A percentile compares a stretch with the other conserved stretches of the same genome.
Evolutionary conservation across 768 basidiomycete species (phyloP).

Genomic region (Psilocybe sp.): DNA sequence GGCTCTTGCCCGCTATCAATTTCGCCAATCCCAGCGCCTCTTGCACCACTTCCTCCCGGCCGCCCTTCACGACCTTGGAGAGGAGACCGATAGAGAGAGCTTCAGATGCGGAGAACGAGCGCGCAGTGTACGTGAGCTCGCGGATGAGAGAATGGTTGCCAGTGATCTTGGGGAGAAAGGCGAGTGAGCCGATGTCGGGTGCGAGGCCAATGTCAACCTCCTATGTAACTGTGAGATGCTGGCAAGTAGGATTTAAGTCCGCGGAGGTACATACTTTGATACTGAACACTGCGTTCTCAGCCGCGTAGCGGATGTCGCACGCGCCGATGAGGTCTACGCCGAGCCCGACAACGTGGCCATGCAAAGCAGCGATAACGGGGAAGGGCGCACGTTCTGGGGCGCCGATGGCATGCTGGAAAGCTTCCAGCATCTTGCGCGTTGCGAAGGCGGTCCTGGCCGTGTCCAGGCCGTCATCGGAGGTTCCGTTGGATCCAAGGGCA

Average conservation of each 20-base stretch:
- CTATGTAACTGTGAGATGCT: conserved; percentile 29
- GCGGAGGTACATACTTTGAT: conserved; percentile 58
- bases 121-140: conserved; percentile 76
- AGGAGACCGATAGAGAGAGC: conserved; percentile 72
- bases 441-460: conserved; percentile 49
- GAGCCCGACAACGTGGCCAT: conserved; percentile 73
- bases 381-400: conserved; percentile 66
- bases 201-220: conserved; percentile 88
- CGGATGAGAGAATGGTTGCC: conserved; percentile 70
- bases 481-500: conserved; percentile 18
- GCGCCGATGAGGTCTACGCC: conserved; percentile 73
- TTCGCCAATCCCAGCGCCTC: conserved; percentile 67
- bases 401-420: conserved; percentile 71
- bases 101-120: conserved; percentile 66
- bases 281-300: conserved; percentile 57
- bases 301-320: conserved; percentile 79
- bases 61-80: conserved; percentile 67
- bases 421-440: conserved; percentile 42
- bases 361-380: conserved; percentile 82
- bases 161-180: conserved; percentile 73
- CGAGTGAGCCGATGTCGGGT: conserved; percentile 85
- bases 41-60: conserved; percentile 59
- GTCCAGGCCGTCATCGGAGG: conserved; percentile 32
- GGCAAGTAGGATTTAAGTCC: not conserved
- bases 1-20: conserved; percentile 71